Evolutionary conservation across 208 protist species (phyloP).

Genomic region (Crithidia expoeki): DNA sequence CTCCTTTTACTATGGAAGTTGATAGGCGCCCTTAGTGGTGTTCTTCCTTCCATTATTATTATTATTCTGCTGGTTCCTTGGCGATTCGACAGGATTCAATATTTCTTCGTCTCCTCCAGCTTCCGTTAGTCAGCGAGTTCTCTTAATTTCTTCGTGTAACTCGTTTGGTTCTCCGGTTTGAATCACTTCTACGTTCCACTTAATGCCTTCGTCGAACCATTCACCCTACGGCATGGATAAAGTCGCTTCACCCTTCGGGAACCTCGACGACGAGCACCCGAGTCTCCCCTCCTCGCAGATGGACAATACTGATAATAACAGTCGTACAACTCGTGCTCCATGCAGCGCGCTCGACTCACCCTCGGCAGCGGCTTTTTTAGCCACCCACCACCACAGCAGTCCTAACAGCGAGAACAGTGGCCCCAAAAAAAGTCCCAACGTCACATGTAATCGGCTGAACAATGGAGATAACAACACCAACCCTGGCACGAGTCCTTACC

Average conservation of each 20-base stretch:
- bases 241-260: background rate
- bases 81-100: no score
- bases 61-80: no score
- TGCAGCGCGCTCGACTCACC: constrained; percentile 9
- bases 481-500: background rate
- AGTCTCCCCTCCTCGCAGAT: background rate
- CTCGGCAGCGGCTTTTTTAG: background rate
- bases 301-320: background rate
- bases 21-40: no score
- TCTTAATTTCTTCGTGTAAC: background rate
- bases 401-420: background rate
- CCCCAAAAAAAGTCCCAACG: background rate
- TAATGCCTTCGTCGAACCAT: constrained; percentile 6
- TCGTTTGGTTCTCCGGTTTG: constrained; percentile 1
- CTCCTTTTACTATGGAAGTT: no score
- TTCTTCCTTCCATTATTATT: no score
- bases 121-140: background rate
- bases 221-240: constrained; percentile 13
- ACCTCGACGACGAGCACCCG: background rate
- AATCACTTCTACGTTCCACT: background rate
- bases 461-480: background rate
- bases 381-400: background rate
- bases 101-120: no score
- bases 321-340: background rate
- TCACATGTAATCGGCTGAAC: background rate